Base-by-base conservation (phyloP, 805 yeast genomes). In the Zygosaccharomyces kombuchaensis region DNA sequence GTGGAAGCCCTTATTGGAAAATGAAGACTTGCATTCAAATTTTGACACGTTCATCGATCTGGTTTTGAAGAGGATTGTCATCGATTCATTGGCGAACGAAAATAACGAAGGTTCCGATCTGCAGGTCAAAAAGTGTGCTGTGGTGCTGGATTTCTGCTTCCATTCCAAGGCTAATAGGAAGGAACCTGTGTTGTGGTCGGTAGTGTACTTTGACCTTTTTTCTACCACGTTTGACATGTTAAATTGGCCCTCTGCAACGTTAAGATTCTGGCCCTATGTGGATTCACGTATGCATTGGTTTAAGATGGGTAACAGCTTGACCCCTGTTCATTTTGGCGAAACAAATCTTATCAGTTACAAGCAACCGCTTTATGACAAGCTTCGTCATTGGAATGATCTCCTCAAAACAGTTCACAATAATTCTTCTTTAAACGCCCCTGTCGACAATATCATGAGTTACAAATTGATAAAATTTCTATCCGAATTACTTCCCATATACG, bases 221-320 rank as follows among this genome's bases (percentile, higher is more conserved):
- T 44, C 56, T 7, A 43, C 47, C n/a, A 41, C 48, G 3, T 12
- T 55, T 16, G 58, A 57, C 30, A 26, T 56, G 35, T 37, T 64
- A 16, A 44, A 39, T n/a, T 57, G 63, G 58, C 67, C 67, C 3
- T 25, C 27, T 3, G 56, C 48, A 23, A 47, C 55, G 5, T 29
- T 52, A 31, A 27, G 52, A 14, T 64, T 63, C 45, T 64, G 65
- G 66, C 50, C 59, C 4, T 64, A 62, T 40, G 47, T 58, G 6
- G 64, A 60, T 43, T 52, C 64, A 16, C 57, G 67, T 39, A 36
- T 59, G 7, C 53, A 53, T 14, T 62, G 67, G 65, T 63, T 61
- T 38, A 59, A 57, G 38, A 47, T 55, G 44, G 53, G 51, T 25
- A 46, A 42, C 21, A 36, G 47, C 19, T 31, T 38, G 9, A 50